A percentile compares a stretch with the other conserved stretches of the same genome.
Conservation (phyloP, 2,329 filamentous ascomycete genomes). For the Diaporthe vexans region DNA sequence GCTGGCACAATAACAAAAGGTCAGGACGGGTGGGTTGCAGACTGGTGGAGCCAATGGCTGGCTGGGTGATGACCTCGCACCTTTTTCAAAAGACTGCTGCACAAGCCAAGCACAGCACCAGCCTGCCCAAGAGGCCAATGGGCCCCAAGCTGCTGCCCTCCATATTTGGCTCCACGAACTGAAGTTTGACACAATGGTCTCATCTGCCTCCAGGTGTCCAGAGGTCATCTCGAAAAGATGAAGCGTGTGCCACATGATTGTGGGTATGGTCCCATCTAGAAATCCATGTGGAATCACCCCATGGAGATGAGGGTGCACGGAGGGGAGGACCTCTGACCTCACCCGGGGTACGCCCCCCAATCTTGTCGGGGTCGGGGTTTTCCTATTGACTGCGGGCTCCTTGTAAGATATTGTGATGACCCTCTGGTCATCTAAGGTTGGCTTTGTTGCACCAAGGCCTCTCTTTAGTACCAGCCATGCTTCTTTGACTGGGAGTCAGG, state of each 20-base stretch:
- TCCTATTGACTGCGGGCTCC: not conserved
- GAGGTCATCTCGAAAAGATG: not conserved
- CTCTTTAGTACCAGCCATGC: not conserved
- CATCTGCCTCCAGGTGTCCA: not conserved
- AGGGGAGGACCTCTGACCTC: not conserved
- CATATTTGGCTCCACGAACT: not conserved
- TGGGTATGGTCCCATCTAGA: not conserved
- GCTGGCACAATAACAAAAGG: not conserved
- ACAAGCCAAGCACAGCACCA: not conserved
- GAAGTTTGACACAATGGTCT: not conserved
- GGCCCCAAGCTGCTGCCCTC: not conserved
- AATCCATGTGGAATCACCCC: not conserved
- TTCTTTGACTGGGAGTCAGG: not conserved
- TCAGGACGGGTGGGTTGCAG: not conserved
- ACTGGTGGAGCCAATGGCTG: not conserved
- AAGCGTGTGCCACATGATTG: not conserved
- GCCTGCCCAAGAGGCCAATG: not conserved
- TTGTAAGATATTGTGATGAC: not conserved
- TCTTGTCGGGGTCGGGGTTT: slow-evolving; percentile 9
- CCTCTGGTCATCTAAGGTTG: not conserved
- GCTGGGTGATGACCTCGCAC: not conserved
- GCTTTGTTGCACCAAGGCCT: not conserved
- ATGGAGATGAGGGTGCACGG: fast-evolving
- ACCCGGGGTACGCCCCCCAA: not conserved
- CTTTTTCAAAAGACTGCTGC: not conserved